Evolutionary conservation across 306 rosid species (phyloP).

Genomic region (Myrica gale): DNA sequence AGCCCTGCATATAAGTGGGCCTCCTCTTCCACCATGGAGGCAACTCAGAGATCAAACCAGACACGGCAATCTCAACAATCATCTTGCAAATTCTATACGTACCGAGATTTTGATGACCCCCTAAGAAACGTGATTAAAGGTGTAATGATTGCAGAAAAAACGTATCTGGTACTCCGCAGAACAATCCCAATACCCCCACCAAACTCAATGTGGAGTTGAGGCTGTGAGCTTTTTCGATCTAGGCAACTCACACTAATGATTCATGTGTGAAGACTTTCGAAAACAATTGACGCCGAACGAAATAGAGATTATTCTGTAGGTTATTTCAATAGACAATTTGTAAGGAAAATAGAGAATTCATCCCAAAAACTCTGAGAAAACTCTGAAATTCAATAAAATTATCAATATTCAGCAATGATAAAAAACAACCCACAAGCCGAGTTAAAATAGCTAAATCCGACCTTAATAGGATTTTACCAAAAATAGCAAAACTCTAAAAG

Average conservation of each 20-base stretch:
- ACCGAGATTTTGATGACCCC: not conserved
- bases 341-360: no score
- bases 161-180: no score
- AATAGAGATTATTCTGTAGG: no score
- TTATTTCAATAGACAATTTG: no score
- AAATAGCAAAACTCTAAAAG: no score
- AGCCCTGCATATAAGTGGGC: slow-evolving; percentile 27
- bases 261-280: not conserved
- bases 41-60: slow-evolving; percentile 21
- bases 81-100: not conserved
- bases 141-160: not conserved
- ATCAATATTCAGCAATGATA: no score
- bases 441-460: no score
- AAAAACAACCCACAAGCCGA: no score
- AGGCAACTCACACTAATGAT: not conserved
- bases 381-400: no score
- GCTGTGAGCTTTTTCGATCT: not conserved
- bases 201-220: not conserved
- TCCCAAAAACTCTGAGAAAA: no score
- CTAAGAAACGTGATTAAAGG: not conserved
- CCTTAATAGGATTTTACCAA: no score
- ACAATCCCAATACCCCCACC: not conserved
- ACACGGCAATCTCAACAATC: slow-evolving; percentile 17
- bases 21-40: slow-evolving; percentile 10
- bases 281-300: no score